These are phyloP conservation scores for Umbelopsis ramanniana DNA, from an alignment of 192 early-diverging fungal genomes.

Conservation along the genomic window DNA sequence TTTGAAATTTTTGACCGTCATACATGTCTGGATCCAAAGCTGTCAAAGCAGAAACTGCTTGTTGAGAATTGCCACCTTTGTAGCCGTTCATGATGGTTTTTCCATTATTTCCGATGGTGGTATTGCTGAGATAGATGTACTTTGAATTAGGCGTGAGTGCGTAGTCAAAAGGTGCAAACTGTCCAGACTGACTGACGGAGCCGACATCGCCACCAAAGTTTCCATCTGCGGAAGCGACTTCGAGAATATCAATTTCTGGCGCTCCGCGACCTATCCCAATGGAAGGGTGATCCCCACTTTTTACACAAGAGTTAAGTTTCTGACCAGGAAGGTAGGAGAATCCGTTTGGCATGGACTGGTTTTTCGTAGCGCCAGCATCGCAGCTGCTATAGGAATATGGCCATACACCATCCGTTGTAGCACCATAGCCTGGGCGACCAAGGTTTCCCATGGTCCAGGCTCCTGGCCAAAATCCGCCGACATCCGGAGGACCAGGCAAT, in stretches of 20 bases:
- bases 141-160: neutral
- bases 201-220: conserved; percentile 9
- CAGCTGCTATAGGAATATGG: conserved; percentile 58
- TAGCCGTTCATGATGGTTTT: conserved; percentile 13
- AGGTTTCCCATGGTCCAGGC: conserved; percentile 64
- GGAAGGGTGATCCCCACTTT: conserved; percentile 56
- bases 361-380: conserved; percentile 55
- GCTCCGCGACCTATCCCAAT: conserved; percentile 58
- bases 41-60: conserved; percentile 14
- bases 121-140: neutral
- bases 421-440: conserved; percentile 59
- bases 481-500: conserved; percentile 50
- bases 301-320: conserved; percentile 56
- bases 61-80: neutral
- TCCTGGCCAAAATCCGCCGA: conserved; percentile 60
- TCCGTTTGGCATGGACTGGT: conserved; percentile 58
- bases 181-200: conserved; percentile 8
- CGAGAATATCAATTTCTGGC: conserved; percentile 62
- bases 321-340: conserved; percentile 56
- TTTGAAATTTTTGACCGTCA: conserved; percentile 1
- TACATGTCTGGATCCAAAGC: conserved; percentile 6
- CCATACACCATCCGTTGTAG: conserved; percentile 61
- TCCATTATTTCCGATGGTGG: conserved; percentile 7
- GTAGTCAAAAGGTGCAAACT: conserved; percentile 21
- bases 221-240: conserved; percentile 33